phyloP scores from a whole-genome alignment of 768 basidiomycete genomes.

The Boletus coccyginus region DNA sequence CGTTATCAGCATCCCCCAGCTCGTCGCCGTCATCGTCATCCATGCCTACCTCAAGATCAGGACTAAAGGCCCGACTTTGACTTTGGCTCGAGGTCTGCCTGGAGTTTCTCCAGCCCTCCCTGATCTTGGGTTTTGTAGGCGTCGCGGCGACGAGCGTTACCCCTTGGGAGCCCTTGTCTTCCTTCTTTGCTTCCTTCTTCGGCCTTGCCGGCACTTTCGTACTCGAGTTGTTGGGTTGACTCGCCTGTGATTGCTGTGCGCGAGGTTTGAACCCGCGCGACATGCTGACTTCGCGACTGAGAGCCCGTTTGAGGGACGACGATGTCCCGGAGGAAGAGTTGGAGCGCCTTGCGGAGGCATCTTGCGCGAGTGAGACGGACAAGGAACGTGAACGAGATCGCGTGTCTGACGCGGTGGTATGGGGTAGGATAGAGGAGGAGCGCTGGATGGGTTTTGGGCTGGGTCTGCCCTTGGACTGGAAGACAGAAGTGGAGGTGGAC shows the following conservation, averaged over 20 bases:
- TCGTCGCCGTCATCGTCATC: background rate
- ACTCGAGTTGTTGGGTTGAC: conserved; percentile 13
- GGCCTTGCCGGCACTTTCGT: conserved; percentile 14
- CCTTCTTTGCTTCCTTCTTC: conserved; percentile 6
- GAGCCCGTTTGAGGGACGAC: conserved; percentile 45
- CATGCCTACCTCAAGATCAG: background rate
- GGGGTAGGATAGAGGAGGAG: conserved; percentile 22
- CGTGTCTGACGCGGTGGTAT: conserved; percentile 18
- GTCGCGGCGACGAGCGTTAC: conserved; percentile 53
- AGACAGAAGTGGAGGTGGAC: conserved; percentile 6
- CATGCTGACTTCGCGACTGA: conserved; percentile 79
- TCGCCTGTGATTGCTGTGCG: conserved; percentile 13
- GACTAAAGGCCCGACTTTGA: conserved; percentile 6
- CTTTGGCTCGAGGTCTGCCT: conserved; percentile 8
- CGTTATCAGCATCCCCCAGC: background rate
- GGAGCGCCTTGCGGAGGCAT: conserved; percentile 42
- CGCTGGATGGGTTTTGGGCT: conserved; percentile 19
- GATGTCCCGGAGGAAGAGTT: conserved; percentile 32
- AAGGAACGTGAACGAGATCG: conserved; percentile 58
- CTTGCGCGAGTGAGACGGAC: conserved; percentile 68
- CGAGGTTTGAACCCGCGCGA: conserved; percentile 61
- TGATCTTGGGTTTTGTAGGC: conserved; percentile 40
- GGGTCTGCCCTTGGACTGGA: conserved; percentile 9
- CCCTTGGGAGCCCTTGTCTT: conserved; percentile 7
- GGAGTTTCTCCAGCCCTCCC: conserved; percentile 4